Percentiles rank a stretch among this genome's conserved stretches.
Conservation (phyloP, 257 asterid species). For the Petunia axillaris region DNA sequence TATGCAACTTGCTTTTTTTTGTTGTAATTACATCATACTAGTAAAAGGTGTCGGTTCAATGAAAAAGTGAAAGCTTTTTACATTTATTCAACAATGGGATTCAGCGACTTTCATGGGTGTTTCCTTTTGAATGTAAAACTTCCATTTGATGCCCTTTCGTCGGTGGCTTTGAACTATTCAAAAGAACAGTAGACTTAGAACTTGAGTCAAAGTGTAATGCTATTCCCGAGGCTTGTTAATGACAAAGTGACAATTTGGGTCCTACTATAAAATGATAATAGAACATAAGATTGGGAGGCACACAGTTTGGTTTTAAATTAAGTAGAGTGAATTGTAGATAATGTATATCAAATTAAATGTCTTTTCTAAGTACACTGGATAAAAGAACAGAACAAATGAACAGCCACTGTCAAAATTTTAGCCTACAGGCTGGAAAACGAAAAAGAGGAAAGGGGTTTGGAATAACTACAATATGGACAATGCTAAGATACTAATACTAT, state of each 20-base stretch:
- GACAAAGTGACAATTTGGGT: no score
- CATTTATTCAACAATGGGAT: not conserved
- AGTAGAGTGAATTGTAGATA: not conserved
- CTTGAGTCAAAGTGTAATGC: no score
- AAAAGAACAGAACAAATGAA: not conserved
- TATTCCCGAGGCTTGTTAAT: no score
- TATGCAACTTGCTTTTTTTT: not conserved
- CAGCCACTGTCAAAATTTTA: not conserved
- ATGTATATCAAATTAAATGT: not conserved
- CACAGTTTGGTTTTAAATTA: not conserved
- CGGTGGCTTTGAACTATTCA: no score
- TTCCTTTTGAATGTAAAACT: no score
- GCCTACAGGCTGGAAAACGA: not conserved
- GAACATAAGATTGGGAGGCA: no score
- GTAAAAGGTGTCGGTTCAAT: not conserved
- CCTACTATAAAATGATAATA: no score
- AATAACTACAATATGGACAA: not conserved
- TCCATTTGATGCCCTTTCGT: no score
- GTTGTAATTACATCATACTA: not conserved
- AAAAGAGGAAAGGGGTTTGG: not conserved
- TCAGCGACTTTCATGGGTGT: not conserved
- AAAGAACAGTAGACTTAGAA: no score
- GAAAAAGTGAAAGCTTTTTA: constrained; percentile 1
- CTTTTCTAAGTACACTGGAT: not conserved
- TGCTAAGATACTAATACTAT: not conserved